phyloP scores from a whole-genome alignment of 352 stramenopile species.

The Globisporangium splendens region DNA sequence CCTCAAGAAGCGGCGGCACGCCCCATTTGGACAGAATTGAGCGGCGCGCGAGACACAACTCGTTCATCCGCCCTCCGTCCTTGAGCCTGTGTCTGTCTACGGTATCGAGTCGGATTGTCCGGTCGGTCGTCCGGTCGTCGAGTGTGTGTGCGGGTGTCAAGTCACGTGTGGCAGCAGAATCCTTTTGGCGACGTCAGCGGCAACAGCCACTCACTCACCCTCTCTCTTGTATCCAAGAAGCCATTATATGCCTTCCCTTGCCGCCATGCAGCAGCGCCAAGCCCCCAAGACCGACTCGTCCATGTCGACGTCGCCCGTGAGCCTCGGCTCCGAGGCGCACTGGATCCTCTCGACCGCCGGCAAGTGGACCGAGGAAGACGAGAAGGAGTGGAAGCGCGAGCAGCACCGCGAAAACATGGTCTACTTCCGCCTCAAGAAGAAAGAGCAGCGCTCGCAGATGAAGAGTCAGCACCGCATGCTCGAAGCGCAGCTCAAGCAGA shows the following conservation, averaged over 20 bases:
- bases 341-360: conserved; percentile 40
- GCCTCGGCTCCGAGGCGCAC: conserved; percentile 31
- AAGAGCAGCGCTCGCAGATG: conserved; percentile 38
- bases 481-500: conserved; percentile 30
- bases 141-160: too few relatives aligned
- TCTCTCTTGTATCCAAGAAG: too few relatives aligned
- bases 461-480: conserved; percentile 31
- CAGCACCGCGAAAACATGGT: conserved; percentile 52
- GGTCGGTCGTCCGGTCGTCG: neutral
- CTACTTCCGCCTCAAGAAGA: conserved; percentile 49
- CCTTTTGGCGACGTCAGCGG: conserved; percentile 4
- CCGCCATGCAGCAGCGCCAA: too few relatives aligned
- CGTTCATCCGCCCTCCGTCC: neutral
- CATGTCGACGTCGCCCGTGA: conserved; percentile 21
- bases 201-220: neutral
- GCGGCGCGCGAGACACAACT: neutral
- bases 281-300: too few relatives aligned
- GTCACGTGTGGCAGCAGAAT: conserved; percentile 8
- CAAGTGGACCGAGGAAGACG: conserved; percentile 43
- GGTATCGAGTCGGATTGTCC: neutral
- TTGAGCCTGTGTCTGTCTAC: neutral
- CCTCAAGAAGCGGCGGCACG: too few relatives aligned
- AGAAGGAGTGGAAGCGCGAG: conserved; percentile 48
- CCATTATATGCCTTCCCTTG: too few relatives aligned
- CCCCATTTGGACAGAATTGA: too few relatives aligned